A percentile compares a stretch with the other conserved stretches of the same genome.
These are phyloP conservation scores for Camillea tinctor DNA, from an alignment of 2,329 filamentous ascomycete genomes.

Conservation along the genomic window DNA sequence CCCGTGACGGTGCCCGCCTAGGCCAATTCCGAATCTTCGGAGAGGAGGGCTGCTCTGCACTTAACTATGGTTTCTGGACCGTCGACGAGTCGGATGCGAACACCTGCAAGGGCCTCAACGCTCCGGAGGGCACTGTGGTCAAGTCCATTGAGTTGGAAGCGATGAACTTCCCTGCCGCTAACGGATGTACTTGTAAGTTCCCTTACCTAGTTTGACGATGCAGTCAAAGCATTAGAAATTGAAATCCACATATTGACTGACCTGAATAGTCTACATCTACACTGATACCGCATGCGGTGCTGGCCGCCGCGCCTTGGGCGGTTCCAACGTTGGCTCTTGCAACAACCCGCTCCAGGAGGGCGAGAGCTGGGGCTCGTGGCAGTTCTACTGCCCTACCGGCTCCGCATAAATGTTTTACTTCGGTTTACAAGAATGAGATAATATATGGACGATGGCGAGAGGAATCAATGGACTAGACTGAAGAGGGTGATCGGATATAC, in stretches of 20 bases:
- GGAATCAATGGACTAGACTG: neutral
- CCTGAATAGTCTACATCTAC: constrained; percentile 17
- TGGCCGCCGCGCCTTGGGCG: neutral
- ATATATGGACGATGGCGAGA: neutral
- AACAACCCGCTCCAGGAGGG: constrained; percentile 1
- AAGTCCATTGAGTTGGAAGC: constrained; percentile 21
- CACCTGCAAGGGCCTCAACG: constrained; percentile 45
- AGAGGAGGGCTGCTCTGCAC: constrained; percentile 21
- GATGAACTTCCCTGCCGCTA: constrained; percentile 14
- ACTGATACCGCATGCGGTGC: constrained; percentile 12
- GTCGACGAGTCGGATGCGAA: constrained; percentile 23
- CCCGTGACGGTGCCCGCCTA: constrained; percentile 23
- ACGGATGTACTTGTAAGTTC: constrained; percentile 23
- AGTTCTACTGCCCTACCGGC: constrained; percentile 10
- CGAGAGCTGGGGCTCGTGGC: constrained; percentile 13
- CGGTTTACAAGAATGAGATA: neutral
- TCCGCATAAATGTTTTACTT: neutral
- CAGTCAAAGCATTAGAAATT: neutral
- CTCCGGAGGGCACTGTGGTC: constrained; percentile 38
- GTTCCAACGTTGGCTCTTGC: constrained; percentile 4
- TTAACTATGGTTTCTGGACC: constrained; percentile 28
- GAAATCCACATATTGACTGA: neutral
- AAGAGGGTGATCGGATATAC: neutral
- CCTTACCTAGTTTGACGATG: neutral
- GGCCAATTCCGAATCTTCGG: constrained; percentile 30